A percentile compares a stretch with the other conserved stretches of the same genome.
These are phyloP conservation scores for Saitoella complicata DNA, from an alignment of 805 yeast genomes.

Conservation along the genomic window DNA sequence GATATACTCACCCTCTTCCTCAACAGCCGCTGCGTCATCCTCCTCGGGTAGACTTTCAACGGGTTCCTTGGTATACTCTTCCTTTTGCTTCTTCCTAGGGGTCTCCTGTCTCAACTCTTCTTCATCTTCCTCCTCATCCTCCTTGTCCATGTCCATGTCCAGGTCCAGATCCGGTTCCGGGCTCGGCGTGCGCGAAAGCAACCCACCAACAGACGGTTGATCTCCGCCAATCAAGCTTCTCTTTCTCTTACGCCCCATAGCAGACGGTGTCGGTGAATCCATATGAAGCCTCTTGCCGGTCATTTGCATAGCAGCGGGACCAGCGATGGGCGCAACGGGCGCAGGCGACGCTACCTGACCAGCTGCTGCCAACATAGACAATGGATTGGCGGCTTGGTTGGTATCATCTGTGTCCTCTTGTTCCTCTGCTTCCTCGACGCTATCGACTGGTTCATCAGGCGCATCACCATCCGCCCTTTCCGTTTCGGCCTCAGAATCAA, in stretches of 20 bases:
- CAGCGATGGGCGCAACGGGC: no score
- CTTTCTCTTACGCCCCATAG: background rate
- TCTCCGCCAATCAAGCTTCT: background rate
- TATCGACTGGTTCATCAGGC: no score
- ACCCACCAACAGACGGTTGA: background rate
- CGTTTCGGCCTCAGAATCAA: no score
- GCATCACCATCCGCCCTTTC: no score
- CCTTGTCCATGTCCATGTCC: constrained; percentile 4
- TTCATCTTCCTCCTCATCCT: constrained; percentile 9
- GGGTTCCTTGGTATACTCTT: constrained; percentile 6
- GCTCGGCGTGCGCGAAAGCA: background rate
- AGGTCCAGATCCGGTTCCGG: background rate
- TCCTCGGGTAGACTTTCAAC: constrained; percentile 11
- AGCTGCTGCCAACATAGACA: no score
- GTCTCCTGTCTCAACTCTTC: constrained; percentile 9
- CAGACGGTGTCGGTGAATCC: background rate
- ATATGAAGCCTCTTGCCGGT: background rate
- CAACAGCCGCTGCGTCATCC: constrained; percentile 9
- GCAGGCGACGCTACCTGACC: no score
- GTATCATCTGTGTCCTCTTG: no score
- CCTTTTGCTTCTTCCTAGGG: constrained; percentile 11
- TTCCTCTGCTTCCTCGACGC: no score
- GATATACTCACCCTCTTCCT: constrained; percentile 8
- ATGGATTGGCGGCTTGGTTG: no score
- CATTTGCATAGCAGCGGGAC: no score